A percentile compares a stretch with the other conserved stretches of the same genome.
Conservation (phyloP, 495 filamentous ascomycete genomes). For the Baudoinia panamericana region DNA sequence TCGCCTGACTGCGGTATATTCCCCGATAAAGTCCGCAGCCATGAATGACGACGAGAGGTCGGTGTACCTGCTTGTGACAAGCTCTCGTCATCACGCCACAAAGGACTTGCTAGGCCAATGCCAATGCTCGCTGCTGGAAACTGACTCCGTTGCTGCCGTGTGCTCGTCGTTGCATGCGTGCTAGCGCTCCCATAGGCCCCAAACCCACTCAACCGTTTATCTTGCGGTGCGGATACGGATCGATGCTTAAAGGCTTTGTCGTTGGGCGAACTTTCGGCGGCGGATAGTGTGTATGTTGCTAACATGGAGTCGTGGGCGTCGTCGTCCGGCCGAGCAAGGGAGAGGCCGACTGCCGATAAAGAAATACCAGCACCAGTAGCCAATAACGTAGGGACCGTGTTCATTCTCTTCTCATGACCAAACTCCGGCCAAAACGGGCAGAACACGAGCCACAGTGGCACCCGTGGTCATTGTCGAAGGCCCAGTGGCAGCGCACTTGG, state of each 20-base stretch:
- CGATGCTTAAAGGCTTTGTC: too few relatives aligned
- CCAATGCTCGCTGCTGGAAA: slow-evolving; percentile 8
- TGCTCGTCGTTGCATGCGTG: too few relatives aligned
- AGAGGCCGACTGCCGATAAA: slow-evolving; percentile 13
- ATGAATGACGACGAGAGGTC: slow-evolving; percentile 33
- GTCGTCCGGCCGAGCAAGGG: slow-evolving; percentile 8
- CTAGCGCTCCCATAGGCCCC: too few relatives aligned
- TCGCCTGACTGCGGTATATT: slow-evolving; percentile 53
- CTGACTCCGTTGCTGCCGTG: slow-evolving; percentile 9
- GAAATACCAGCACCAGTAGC: slow-evolving; percentile 12
- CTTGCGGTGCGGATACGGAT: too few relatives aligned
- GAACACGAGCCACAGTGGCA: neutral
- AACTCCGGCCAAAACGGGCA: slow-evolving; percentile 1
- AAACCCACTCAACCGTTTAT: too few relatives aligned
- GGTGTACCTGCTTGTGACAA: slow-evolving; percentile 8
- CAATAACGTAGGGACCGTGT: slow-evolving; percentile 27
- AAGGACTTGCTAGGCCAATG: slow-evolving; percentile 2
- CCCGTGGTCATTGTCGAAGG: neutral
- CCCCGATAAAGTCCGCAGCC: slow-evolving; percentile 63
- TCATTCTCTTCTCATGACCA: slow-evolving; percentile 19
- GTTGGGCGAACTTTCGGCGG: too few relatives aligned
- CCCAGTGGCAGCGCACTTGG: neutral
- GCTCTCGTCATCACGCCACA: neutral
- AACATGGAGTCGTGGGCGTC: neutral
- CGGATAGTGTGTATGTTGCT: neutral